A percentile compares a stretch with the other conserved stretches of the same genome.
These are phyloP conservation scores for Starmerella roubikii DNA, from an alignment of 805 yeast genomes.

Conservation along the genomic window DNA sequence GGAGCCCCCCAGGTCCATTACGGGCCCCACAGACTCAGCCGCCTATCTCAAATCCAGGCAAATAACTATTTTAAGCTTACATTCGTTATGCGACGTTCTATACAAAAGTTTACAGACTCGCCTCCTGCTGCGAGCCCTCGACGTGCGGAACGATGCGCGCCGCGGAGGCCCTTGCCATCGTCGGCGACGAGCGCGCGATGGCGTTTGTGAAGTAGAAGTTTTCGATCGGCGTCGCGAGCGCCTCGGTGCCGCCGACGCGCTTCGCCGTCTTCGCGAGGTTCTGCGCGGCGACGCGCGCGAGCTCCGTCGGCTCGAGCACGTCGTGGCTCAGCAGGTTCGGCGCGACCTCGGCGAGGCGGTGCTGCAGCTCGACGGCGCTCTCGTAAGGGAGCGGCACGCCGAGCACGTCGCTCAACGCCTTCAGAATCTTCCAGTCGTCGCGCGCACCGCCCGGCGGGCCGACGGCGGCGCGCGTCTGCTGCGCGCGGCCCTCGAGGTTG, in stretches of 20 bases:
- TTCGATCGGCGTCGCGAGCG: slow-evolving; percentile 54
- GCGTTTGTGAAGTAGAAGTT: slow-evolving; percentile 84
- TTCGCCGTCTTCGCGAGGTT: slow-evolving; percentile 28
- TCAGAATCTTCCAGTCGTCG: slow-evolving; percentile 80
- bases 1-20: too few species aligned
- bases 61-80: neutral
- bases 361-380: slow-evolving; percentile 51
- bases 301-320: slow-evolving; percentile 52
- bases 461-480: slow-evolving; percentile 71
- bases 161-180: slow-evolving; percentile 78
- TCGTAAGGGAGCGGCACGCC: slow-evolving; percentile 64
- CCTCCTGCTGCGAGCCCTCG: neutral
- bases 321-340: slow-evolving; percentile 71
- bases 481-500: slow-evolving; percentile 83
- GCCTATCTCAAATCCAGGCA: too few species aligned
- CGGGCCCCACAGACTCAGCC: too few species aligned
- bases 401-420: slow-evolving; percentile 70
- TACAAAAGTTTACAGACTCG: neutral
- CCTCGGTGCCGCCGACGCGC: slow-evolving; percentile 29
- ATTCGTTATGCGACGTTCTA: neutral
- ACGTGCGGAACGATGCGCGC: slow-evolving; percentile 12
- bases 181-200: slow-evolving; percentile 73
- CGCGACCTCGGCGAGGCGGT: slow-evolving; percentile 60
- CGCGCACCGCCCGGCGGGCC: slow-evolving; percentile 82
- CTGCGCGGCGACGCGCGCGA: slow-evolving; percentile 39